Percentiles rank a stretch among this genome's conserved stretches.
These are phyloP conservation scores for Oenanthe sinensis DNA, from an alignment of 129 eudicot species.

Conservation along the genomic window DNA sequence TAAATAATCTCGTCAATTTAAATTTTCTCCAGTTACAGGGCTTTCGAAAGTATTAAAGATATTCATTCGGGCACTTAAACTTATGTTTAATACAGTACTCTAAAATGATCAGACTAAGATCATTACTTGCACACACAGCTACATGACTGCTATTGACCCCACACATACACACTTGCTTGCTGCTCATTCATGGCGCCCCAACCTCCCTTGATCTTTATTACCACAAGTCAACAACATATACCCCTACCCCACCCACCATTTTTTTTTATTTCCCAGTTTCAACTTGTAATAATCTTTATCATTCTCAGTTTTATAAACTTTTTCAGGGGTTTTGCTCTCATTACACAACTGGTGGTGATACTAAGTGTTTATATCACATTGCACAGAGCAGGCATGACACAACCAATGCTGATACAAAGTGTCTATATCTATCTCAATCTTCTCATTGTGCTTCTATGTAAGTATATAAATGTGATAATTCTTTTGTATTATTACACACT, in stretches of 20 bases:
- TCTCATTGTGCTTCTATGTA: conserved; percentile 41
- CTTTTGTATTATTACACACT: conserved; percentile 8
- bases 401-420: conserved; percentile 24
- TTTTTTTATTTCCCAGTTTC: conserved; percentile 7
- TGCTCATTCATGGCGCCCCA: conserved; percentile 62
- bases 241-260: conserved; percentile 3
- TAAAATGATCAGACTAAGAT: no score
- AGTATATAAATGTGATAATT: conserved; percentile 23
- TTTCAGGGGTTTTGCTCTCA: not conserved
- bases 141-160: conserved; percentile 48
- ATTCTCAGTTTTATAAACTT: not conserved
- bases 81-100: no score
- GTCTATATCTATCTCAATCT: conserved; percentile 27
- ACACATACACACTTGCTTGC: conserved; percentile 37
- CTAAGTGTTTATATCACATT: no score
- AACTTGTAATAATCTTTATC: conserved; percentile 13
- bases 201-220: conserved; percentile 24
- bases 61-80: no score
- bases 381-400: conserved; percentile 48
- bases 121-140: conserved; percentile 34
- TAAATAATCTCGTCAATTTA: no score
- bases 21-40: no score
- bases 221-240: not conserved
- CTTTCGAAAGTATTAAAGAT: no score
- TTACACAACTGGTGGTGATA: no score